Evolutionary conservation across 1,139 yeast species (phyloP).

Genomic region (Spathaspora sp.): DNA sequence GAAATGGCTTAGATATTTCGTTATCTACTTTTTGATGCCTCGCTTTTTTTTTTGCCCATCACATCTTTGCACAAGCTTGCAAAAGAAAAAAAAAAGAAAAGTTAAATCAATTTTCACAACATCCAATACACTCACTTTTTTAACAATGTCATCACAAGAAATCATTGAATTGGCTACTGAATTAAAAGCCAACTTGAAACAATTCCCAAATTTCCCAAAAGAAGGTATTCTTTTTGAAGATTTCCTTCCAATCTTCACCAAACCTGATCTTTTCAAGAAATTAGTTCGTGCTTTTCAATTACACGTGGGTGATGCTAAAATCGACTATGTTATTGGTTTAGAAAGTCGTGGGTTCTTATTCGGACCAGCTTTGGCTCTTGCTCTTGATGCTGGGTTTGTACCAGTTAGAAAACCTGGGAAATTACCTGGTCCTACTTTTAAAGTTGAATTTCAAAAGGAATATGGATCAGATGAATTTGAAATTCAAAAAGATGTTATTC

Average conservation of each 20-base stretch:
- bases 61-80: background rate
- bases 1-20: background rate
- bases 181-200: constrained; percentile 64
- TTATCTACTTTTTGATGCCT: background rate
- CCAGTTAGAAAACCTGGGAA: constrained; percentile 96
- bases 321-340: constrained; percentile 89
- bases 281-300: constrained; percentile 77
- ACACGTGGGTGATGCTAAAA: constrained; percentile 61
- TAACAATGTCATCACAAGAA: constrained; percentile 18
- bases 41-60: background rate
- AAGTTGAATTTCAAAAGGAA: constrained; percentile 82
- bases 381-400: constrained; percentile 84
- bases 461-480: constrained; percentile 90
- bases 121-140: background rate
- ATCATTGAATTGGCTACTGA: constrained; percentile 53
- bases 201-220: constrained; percentile 89
- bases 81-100: background rate
- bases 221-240: constrained; percentile 96
- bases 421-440: constrained; percentile 79
- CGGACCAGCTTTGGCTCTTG: constrained; percentile 93
- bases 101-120: background rate
- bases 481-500: constrained; percentile 81
- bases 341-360: constrained; percentile 97
- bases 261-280: constrained; percentile 77
- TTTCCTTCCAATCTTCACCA: constrained; percentile 87